phyloP scores from a whole-genome alignment of 306 rosid genomes.

The Sesbania bispinosa region DNA sequence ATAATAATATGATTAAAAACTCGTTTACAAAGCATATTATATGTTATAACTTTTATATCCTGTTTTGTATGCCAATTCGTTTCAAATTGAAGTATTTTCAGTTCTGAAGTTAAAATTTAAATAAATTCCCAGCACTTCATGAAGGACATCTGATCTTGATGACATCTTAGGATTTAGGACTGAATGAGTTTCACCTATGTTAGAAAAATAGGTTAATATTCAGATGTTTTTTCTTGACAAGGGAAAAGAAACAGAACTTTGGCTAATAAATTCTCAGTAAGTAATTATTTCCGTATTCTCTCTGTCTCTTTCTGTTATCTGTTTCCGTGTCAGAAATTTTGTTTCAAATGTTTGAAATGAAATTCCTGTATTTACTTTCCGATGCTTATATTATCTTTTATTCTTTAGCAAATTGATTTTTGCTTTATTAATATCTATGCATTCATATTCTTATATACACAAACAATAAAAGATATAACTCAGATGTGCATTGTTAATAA shows the following conservation, averaged over 20 bases:
- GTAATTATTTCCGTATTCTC: too few species aligned
- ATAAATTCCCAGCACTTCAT: background rate
- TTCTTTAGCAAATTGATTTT: too few species aligned
- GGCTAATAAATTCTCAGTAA: too few species aligned
- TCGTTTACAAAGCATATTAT: background rate
- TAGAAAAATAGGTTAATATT: background rate
- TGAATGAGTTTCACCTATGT: background rate
- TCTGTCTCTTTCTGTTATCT: too few species aligned
- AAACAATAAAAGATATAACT: too few species aligned
- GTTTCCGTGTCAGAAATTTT: too few species aligned
- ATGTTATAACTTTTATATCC: background rate
- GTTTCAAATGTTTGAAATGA: too few species aligned
- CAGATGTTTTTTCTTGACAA: background rate
- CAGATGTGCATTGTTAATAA: too few species aligned
- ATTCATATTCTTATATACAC: too few species aligned
- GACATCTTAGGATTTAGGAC: background rate
- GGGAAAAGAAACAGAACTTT: background rate
- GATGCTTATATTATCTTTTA: too few species aligned
- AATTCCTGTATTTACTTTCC: too few species aligned
- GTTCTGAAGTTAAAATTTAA: background rate
- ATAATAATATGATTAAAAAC: background rate
- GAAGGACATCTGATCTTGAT: background rate
- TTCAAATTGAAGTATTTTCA: background rate
- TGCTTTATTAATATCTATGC: too few species aligned
- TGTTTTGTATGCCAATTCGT: background rate